Evolutionary conservation across 2,329 filamentous ascomycete genomes (phyloP).

Genomic region (Ophiostoma montium): DNA sequence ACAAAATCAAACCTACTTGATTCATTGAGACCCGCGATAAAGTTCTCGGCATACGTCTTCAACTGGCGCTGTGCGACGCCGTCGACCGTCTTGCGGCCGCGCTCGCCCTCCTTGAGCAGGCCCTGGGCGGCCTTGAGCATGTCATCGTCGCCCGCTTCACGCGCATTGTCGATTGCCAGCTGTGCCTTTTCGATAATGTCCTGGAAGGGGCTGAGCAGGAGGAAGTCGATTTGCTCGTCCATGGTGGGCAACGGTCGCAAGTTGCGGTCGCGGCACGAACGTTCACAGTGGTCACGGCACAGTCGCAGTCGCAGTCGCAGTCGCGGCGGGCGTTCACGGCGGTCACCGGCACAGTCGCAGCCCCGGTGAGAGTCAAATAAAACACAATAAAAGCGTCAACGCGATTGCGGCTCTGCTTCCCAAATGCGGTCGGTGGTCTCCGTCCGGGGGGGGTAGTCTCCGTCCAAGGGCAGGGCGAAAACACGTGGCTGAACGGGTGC

Average conservation of each 20-base stretch:
- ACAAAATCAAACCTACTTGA: too few relatives aligned
- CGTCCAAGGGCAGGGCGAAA: too few relatives aligned
- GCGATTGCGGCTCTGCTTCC: too few relatives aligned
- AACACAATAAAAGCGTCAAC: too few relatives aligned
- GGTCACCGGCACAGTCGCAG: background rate
- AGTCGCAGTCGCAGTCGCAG: background rate
- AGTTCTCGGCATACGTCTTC: conserved; percentile 34
- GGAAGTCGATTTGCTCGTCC: conserved; percentile 19
- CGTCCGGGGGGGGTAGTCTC: too few relatives aligned
- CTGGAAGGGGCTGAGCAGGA: conserved; percentile 36
- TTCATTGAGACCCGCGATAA: conserved; percentile 37
- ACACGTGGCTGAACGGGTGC: too few relatives aligned
- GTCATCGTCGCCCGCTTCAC: conserved; percentile 23
- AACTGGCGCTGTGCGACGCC: conserved; percentile 34
- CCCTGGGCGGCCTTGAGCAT: conserved; percentile 35
- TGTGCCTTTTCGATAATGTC: conserved; percentile 39
- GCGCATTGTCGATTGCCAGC: conserved; percentile 31
- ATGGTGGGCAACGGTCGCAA: conserved; percentile 5
- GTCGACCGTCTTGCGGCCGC: conserved; percentile 31
- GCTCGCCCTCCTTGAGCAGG: conserved; percentile 24
- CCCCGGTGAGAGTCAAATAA: too few relatives aligned
- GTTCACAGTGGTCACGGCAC: background rate
- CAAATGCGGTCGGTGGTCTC: too few relatives aligned
- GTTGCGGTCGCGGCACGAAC: background rate
- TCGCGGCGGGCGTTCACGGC: background rate